Base-by-base conservation (phyloP, 2,329 filamentous ascomycete genomes). In the Podosphaera leucotricha region DNA sequence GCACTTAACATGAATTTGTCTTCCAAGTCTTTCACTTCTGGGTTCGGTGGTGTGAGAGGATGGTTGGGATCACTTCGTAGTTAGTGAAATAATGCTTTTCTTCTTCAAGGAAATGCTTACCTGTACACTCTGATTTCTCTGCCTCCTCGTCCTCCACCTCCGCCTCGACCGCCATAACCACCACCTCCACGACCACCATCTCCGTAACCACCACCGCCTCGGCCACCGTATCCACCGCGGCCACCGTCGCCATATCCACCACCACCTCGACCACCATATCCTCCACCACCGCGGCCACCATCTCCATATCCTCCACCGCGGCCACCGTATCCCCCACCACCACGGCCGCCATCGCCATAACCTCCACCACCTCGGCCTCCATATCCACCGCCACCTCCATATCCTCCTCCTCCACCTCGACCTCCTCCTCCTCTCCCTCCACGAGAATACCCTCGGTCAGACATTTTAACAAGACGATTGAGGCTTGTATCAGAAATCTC, bases 151-250 rank as follows among this genome's bases (percentile, higher is more conserved):
- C 57, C 57, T 39, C 55, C 53, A 38, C 56, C 49, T 30, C 55
- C 53, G 24, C 52, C 52, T 43, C 52, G 49, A 35, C 57, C 49
- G 28, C 54, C 50, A 7, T 56, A 50, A 22, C 56, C 52, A 35
- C 57, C 54, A 21, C 57, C 52, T 41, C 56, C 46, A 20, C 58
- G 56, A 38, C 57, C 53, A 42, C 45, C 53, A 45, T 43, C 50
- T 38, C 48, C 43, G 3, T 44, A 43, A 33, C 44, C 10, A 22
- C 44, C 37, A 30, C 46, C 44, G 19, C 57, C 55, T 38, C 54
- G 52, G 36, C 56, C 50, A 18, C 55, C 48, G 38, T 55, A 52
- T 20, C 55, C 53, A 36, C 46, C 43, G 16, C 45, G 41, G 2
- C 52, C 52, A 21, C 52, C 51, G 43, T 52, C 50, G 38, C 30